Conservation (phyloP, 257 asterid species). For the Solanum piurae region DNA sequence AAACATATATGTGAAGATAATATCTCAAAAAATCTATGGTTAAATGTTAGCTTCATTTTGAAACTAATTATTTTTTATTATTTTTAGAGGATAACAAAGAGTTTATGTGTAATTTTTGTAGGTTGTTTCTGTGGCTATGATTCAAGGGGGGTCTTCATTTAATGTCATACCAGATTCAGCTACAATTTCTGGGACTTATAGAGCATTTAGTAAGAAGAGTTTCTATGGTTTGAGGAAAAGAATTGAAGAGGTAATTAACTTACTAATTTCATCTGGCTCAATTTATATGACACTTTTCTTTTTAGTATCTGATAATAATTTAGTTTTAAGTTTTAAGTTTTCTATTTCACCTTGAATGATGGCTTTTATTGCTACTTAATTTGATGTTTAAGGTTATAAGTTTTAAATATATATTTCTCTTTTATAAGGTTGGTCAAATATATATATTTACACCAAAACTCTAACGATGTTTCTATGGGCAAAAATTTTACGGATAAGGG, state of each 20-base stretch:
- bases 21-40: background rate
- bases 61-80: background rate
- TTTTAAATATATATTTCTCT: background rate
- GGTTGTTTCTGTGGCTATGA: slow-evolving; percentile 40
- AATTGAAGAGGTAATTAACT: slow-evolving; percentile 33
- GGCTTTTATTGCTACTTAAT: background rate
- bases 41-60: background rate
- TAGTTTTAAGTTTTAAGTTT: background rate
- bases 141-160: slow-evolving; percentile 16
- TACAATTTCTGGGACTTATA: slow-evolving; percentile 36
- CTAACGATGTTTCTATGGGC: background rate
- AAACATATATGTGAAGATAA: rapidly evolving
- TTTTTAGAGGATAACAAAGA: background rate
- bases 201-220: slow-evolving; percentile 29
- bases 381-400: background rate
- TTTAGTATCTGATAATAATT: background rate
- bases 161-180: slow-evolving; percentile 27
- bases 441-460: background rate
- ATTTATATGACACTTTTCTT: background rate
- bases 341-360: background rate
- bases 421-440: background rate
- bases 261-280: too few species aligned
- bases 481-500: too few species aligned
- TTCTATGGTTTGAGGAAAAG: slow-evolving; percentile 28
- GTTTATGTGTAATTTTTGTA: background rate